Conservation (phyloP, 805 yeast species). For the Clavispora fructus region DNA sequence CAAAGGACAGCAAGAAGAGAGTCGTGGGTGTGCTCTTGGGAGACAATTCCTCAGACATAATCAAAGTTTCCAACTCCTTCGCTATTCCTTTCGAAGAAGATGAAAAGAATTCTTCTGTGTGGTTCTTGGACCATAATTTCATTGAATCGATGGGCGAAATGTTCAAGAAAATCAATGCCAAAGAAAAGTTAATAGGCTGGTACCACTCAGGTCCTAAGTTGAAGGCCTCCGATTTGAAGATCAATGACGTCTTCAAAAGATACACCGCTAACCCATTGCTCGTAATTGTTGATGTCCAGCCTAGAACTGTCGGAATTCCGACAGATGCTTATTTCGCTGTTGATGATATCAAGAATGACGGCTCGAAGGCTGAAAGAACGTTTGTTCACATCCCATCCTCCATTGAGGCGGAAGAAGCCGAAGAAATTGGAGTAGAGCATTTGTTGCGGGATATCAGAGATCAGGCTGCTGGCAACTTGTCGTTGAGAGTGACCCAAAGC, state of each 20-base stretch:
- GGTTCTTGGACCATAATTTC: slow-evolving; percentile 96
- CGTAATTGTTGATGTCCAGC: slow-evolving; percentile 87
- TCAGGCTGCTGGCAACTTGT: slow-evolving; percentile 90
- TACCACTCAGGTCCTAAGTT: slow-evolving; percentile 97
- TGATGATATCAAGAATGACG: slow-evolving; percentile 95
- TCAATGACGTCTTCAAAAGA: slow-evolving; percentile 80
- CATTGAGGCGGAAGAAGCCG: slow-evolving; percentile 98
- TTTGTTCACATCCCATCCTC: slow-evolving; percentile 89
- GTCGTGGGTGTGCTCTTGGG: slow-evolving; percentile 95
- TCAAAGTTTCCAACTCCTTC: slow-evolving; percentile 84
- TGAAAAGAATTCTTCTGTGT: slow-evolving; percentile 81
- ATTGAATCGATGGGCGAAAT: slow-evolving; percentile 95
- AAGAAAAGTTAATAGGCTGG: slow-evolving; percentile 97
- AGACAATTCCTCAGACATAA: slow-evolving; percentile 51
- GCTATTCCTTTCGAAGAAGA: slow-evolving; percentile 99
- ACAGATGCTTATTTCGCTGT: slow-evolving; percentile 92
- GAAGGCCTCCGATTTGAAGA: slow-evolving; percentile 79
- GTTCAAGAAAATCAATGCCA: slow-evolving; percentile 97
- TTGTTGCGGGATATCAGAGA: slow-evolving; percentile 89
- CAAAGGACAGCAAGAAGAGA: slow-evolving; percentile 65
- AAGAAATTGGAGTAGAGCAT: slow-evolving; percentile 98
- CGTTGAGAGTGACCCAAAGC: slow-evolving; percentile 83
- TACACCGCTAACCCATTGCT: slow-evolving; percentile 78
- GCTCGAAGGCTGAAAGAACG: slow-evolving; percentile 86
- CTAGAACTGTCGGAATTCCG: slow-evolving; percentile 82